phyloP scores from a whole-genome alignment of 2,329 filamentous ascomycete species.

The Chaetothyriales sp. region DNA sequence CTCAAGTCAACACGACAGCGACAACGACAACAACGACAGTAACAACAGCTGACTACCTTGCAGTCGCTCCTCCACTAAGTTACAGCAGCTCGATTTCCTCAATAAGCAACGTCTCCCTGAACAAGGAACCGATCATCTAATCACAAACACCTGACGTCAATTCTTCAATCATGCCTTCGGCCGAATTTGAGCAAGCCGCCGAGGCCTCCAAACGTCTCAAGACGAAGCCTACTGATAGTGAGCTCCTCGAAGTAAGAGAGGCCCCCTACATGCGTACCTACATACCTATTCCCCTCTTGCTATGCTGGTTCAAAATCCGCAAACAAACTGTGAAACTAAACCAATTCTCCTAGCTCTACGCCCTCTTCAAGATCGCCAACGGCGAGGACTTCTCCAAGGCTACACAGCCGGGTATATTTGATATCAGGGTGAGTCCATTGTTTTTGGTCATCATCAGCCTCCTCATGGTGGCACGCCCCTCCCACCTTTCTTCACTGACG shows the following conservation, averaged over 20 bases:
- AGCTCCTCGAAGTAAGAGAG: slow-evolving; percentile 23
- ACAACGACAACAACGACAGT: too few species aligned
- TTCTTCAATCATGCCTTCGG: slow-evolving; percentile 17
- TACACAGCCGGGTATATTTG: slow-evolving; percentile 24
- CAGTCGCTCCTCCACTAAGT: too few species aligned
- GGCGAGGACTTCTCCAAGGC: slow-evolving; percentile 18
- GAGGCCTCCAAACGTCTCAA: slow-evolving; percentile 24
- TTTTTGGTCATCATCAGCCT: slow-evolving; percentile 39
- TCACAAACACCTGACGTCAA: background rate
- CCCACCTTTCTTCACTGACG: background rate
- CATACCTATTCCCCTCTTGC: background rate
- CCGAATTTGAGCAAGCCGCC: slow-evolving; percentile 23
- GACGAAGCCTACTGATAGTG: slow-evolving; percentile 24
- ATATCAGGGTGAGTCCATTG: slow-evolving; percentile 26
- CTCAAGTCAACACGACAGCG: too few species aligned
- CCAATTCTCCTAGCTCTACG: slow-evolving; percentile 23
- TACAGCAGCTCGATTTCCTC: too few species aligned
- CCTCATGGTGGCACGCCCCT: slow-evolving; percentile 38
- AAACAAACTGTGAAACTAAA: slow-evolving; percentile 6
- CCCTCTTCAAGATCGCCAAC: slow-evolving; percentile 25
- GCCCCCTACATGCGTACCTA: background rate
- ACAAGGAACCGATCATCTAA: background rate
- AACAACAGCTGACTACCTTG: too few species aligned
- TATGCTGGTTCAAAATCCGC: background rate
- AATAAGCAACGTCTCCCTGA: too few species aligned